Evolutionary conservation across 2,329 filamentous ascomycete species (phyloP).

Genomic region (Aureobasidium mangrovei): DNA sequence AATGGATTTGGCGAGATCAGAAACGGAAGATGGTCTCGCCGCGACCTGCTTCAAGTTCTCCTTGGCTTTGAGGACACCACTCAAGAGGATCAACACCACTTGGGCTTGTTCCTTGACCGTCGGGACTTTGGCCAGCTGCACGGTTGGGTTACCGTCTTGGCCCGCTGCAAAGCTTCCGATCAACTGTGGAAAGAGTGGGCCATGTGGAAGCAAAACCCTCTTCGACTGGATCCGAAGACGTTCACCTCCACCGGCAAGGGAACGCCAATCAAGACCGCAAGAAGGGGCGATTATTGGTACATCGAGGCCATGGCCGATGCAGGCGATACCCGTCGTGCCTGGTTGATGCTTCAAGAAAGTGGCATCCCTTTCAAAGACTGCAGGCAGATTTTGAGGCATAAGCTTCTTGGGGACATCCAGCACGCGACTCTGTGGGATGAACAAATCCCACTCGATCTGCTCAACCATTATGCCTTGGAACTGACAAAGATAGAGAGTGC

Average conservation of each 20-base stretch:
- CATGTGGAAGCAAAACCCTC: slow-evolving; percentile 21
- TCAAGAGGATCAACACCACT: slow-evolving; percentile 24
- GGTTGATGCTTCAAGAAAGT: slow-evolving; percentile 23
- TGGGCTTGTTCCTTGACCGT: slow-evolving; percentile 25
- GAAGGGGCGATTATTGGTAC: slow-evolving; percentile 28
- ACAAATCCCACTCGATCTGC: slow-evolving; percentile 21
- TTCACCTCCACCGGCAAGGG: neutral
- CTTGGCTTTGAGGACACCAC: slow-evolving; percentile 27
- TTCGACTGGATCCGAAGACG: slow-evolving; percentile 18
- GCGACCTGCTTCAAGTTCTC: slow-evolving; percentile 28
- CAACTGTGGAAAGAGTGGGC: slow-evolving; percentile 28
- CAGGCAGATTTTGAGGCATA: slow-evolving; percentile 17
- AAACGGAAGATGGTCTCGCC: slow-evolving; percentile 28
- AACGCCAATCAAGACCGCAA: slow-evolving; percentile 15
- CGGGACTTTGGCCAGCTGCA: slow-evolving; percentile 27
- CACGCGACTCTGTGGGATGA: slow-evolving; percentile 21
- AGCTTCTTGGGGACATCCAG: slow-evolving; percentile 23
- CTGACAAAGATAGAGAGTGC: slow-evolving; percentile 24
- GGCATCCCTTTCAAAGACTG: slow-evolving; percentile 19
- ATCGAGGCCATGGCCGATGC: slow-evolving; percentile 26
- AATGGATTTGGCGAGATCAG: slow-evolving; percentile 30
- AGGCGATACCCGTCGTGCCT: slow-evolving; percentile 24
- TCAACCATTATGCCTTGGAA: slow-evolving; percentile 25
- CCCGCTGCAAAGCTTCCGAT: slow-evolving; percentile 24
- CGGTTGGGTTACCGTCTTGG: slow-evolving; percentile 28